Conservation (phyloP, 768 basidiomycete genomes). For the Amanita fuliginea region DNA sequence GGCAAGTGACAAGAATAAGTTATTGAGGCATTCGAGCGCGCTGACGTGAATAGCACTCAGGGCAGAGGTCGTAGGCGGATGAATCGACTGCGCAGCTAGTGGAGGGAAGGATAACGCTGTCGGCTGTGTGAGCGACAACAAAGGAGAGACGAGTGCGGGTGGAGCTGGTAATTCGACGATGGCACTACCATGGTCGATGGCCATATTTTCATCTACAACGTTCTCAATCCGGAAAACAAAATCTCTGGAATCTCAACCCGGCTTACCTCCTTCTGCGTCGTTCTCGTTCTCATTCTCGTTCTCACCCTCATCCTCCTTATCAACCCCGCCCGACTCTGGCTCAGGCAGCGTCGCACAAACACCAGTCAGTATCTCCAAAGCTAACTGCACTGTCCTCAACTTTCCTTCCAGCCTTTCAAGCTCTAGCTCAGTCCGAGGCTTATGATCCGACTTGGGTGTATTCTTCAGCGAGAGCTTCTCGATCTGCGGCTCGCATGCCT, state of each 20-base stretch:
- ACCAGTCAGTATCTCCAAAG: constrained; percentile 83
- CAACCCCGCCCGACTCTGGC: constrained; percentile 34
- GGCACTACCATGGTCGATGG: constrained; percentile 29
- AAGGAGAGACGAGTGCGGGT: constrained; percentile 53
- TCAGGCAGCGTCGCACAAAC: constrained; percentile 84
- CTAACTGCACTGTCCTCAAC: constrained; percentile 65
- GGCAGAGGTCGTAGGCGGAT: constrained; percentile 83
- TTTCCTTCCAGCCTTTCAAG: constrained; percentile 64
- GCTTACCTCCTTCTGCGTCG: constrained; percentile 20
- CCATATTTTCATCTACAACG: constrained; percentile 26
- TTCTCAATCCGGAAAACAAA: constrained; percentile 8
- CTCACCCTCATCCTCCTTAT: constrained; percentile 27
- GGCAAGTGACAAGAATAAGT: constrained; percentile 71
- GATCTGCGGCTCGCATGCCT: constrained; percentile 40
- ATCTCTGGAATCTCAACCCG: neutral
- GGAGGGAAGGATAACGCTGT: constrained; percentile 80
- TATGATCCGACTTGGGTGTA: constrained; percentile 69
- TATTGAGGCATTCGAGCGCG: constrained; percentile 85
- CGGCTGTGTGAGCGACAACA: constrained; percentile 61
- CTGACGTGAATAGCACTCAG: constrained; percentile 76
- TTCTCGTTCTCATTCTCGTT: constrained; percentile 25
- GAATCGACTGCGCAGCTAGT: constrained; percentile 50
- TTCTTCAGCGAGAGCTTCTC: constrained; percentile 53
- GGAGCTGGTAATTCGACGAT: constrained; percentile 26
- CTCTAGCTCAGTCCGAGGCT: constrained; percentile 52